Conservation (phyloP, 495 filamentous ascomycete genomes). For the Penicillium bialowiezense region DNA sequence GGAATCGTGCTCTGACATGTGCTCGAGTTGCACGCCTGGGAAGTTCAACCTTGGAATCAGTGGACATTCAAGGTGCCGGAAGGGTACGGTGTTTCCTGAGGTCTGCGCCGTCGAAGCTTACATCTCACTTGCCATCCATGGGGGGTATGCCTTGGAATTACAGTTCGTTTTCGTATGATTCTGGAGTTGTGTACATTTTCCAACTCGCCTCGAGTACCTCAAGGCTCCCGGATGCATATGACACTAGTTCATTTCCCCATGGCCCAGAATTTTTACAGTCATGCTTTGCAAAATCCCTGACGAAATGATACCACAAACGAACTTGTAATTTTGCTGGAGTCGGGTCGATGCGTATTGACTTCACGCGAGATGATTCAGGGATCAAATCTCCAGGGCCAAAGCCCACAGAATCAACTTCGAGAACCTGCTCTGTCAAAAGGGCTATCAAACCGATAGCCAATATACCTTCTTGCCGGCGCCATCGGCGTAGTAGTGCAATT, state of each 20-base stretch:
- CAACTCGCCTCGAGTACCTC: neutral
- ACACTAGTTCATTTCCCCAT: neutral
- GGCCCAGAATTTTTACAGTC: neutral
- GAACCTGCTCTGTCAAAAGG: conserved; percentile 3
- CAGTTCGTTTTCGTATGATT: too few relatives aligned
- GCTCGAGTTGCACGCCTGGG: too few relatives aligned
- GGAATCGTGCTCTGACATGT: too few relatives aligned
- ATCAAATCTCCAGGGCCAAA: conserved; percentile 5
- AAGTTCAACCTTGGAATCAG: too few relatives aligned
- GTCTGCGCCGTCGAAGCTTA: too few relatives aligned
- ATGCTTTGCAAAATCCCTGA: neutral
- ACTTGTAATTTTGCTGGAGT: neutral
- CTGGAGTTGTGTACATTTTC: too few relatives aligned
- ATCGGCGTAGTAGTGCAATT: conserved; percentile 7
- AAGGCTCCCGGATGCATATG: conserved; percentile 23
- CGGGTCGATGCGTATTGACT: conserved; percentile 2
- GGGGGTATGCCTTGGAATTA: too few relatives aligned
- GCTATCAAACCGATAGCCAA: conserved; percentile 6
- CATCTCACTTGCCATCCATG: too few relatives aligned
- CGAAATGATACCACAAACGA: neutral
- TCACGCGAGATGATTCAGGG: conserved; percentile 11
- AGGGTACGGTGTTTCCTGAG: too few relatives aligned
- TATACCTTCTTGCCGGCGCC: conserved; percentile 10
- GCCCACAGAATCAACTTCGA: conserved; percentile 13
- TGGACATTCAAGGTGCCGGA: too few relatives aligned